These are phyloP conservation scores for Cryphonectria nitschkei DNA, from an alignment of 2,329 filamentous ascomycete species.

Conservation along the genomic window DNA sequence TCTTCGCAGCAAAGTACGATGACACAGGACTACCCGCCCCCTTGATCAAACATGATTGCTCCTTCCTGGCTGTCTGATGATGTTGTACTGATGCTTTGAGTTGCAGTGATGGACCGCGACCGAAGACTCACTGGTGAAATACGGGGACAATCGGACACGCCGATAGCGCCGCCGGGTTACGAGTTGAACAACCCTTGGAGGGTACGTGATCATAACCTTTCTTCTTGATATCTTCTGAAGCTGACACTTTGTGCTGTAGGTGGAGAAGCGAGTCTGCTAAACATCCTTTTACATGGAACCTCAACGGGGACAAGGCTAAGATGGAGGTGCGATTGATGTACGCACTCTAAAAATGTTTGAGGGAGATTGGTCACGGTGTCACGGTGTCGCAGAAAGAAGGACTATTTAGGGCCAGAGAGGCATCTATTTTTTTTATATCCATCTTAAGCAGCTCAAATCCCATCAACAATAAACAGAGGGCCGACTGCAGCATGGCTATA, in stretches of 20 bases:
- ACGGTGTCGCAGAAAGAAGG: neutral
- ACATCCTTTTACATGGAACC: neutral
- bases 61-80: neutral
- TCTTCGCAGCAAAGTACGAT: slow-evolving; percentile 56
- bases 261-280: slow-evolving; percentile 58
- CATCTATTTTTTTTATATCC: neutral
- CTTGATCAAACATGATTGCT: neutral
- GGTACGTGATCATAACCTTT: slow-evolving; percentile 46
- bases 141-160: slow-evolving; percentile 60
- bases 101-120: slow-evolving; percentile 67
- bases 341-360: slow-evolving; percentile 14
- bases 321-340: neutral
- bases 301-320: neutral
- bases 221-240: neutral
- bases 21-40: neutral
- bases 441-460: slow-evolving; percentile 1
- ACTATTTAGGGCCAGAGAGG: neutral
- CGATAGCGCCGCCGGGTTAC: slow-evolving; percentile 61
- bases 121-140: slow-evolving; percentile 61
- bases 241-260: slow-evolving; percentile 40
- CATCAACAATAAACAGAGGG: slow-evolving; percentile 8
- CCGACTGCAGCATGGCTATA: slow-evolving; percentile 41
- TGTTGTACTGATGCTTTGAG: slow-evolving; percentile 30
- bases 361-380: neutral
- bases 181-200: slow-evolving; percentile 68